Conservation (phyloP, 176 grass and related monocot species). For the Eleusine coracana region DNA sequence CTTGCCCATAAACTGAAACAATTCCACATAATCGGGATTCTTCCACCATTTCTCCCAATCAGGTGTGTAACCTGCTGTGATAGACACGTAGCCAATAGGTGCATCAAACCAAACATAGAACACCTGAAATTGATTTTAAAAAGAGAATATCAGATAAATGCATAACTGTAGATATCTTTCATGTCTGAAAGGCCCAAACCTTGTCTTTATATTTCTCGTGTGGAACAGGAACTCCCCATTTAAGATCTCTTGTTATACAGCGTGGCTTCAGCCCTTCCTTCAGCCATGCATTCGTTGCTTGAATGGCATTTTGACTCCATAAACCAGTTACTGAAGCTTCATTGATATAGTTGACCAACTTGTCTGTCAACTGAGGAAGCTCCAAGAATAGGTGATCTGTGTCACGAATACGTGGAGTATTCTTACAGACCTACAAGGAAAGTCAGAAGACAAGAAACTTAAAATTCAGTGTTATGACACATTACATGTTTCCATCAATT, state of each 20-base stretch:
- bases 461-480: conserved; percentile 2
- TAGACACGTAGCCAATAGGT: conserved; percentile 94
- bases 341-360: conserved; percentile 81
- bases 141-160: conserved; percentile 20
- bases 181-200: conserved; percentile 49
- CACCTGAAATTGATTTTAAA: conserved; percentile 59
- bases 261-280: conserved; percentile 92
- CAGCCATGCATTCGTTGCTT: conserved; percentile 97
- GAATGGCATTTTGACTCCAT: conserved; percentile 99
- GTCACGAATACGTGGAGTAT: conserved; percentile 74
- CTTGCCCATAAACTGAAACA: conserved; percentile 99
- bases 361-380: conserved; percentile 83
- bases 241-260: conserved; percentile 98
- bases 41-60: conserved; percentile 99
- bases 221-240: conserved; percentile 97
- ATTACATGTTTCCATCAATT: conserved; percentile 16
- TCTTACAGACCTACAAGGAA: conserved; percentile 69
- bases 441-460: conserved; percentile 14
- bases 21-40: conserved; percentile 85
- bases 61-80: conserved; percentile 91
- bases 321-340: conserved; percentile 79
- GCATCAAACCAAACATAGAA: conserved; percentile 99
- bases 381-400: conserved; percentile 98
- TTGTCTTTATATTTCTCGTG: conserved; percentile 96
- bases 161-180: conserved; percentile 17